phyloP scores from a whole-genome alignment of 1,284 basidiomycete species.

The Microbotryum intermedium region DNA sequence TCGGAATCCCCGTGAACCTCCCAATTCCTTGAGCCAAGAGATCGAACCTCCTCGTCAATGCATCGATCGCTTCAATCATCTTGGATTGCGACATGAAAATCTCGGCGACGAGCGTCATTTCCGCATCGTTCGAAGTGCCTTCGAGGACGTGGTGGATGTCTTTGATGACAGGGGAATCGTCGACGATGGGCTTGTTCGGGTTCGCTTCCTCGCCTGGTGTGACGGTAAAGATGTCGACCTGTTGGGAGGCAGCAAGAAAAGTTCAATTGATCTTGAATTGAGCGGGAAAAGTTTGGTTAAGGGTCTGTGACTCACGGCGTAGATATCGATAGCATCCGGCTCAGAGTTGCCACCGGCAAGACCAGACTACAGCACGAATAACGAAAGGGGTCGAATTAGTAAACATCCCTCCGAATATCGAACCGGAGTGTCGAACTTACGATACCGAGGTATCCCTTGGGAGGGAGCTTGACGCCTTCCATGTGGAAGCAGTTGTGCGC shows the following conservation, averaged over 20 bases:
- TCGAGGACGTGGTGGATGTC: constrained; percentile 8
- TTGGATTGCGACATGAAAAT: constrained; percentile 25
- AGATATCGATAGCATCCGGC: constrained; percentile 35
- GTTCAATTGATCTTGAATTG: background rate
- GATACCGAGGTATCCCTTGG: constrained; percentile 31
- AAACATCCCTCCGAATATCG: too few relatives aligned
- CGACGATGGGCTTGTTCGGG: background rate
- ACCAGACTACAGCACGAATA: constrained; percentile 11
- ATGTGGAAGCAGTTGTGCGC: constrained; percentile 36
- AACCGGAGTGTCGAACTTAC: too few relatives aligned
- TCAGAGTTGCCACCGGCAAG: constrained; percentile 34
- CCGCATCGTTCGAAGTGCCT: constrained; percentile 24
- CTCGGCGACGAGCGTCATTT: constrained; percentile 1
- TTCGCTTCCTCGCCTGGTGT: background rate
- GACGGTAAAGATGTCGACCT: constrained; percentile 30
- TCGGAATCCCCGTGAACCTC: background rate
- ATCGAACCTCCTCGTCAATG: constrained; percentile 30
- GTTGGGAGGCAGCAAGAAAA: background rate
- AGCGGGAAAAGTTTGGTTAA: background rate
- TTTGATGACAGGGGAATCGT: constrained; percentile 7
- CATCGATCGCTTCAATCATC: constrained; percentile 35
- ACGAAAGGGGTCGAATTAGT: too few relatives aligned
- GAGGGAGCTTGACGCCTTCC: constrained; percentile 28
- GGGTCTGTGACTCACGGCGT: constrained; percentile 19
- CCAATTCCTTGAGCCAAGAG: constrained; percentile 9